Evolutionary conservation across 192 early-diverging fungal genomes (phyloP).

Genomic region (Tieghemiomyces parasiticus): DNA sequence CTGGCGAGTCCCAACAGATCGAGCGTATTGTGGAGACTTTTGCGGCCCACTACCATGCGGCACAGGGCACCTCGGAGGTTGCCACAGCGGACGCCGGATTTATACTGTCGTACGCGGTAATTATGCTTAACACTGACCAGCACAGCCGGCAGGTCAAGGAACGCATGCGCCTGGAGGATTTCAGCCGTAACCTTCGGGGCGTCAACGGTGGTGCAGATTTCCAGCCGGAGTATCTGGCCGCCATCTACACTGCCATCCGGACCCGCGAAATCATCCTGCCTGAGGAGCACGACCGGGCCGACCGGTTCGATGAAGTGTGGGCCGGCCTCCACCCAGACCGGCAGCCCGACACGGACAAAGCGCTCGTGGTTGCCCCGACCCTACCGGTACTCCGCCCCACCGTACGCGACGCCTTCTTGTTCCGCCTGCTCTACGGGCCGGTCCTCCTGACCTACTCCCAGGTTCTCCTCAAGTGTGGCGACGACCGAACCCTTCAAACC

Average conservation of each 20-base stretch:
- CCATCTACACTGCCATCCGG: slow-evolving; percentile 79
- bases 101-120: slow-evolving; percentile 82
- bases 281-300: slow-evolving; percentile 89
- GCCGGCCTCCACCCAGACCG: slow-evolving; percentile 57
- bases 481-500: slow-evolving; percentile 61
- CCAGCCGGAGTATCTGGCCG: slow-evolving; percentile 56
- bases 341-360: slow-evolving; percentile 14
- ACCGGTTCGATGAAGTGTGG: slow-evolving; percentile 93
- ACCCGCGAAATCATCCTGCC: slow-evolving; percentile 89
- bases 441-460: slow-evolving; percentile 10
- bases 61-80: slow-evolving; percentile 41
- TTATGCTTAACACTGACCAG: slow-evolving; percentile 98
- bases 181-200: slow-evolving; percentile 72
- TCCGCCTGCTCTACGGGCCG: slow-evolving; percentile 4
- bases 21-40: slow-evolving; percentile 89
- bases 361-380: slow-evolving; percentile 13
- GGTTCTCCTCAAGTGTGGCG: slow-evolving; percentile 41
- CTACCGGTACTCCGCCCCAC: slow-evolving; percentile 17
- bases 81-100: slow-evolving; percentile 68
- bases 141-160: slow-evolving; percentile 83
- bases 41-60: slow-evolving; percentile 63
- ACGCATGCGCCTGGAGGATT: slow-evolving; percentile 85
- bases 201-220: slow-evolving; percentile 83
- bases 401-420: slow-evolving; percentile 16
- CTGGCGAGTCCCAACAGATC: slow-evolving; percentile 97